Base-by-base conservation (phyloP, 805 yeast genomes). In the Sugiyamaella smithiae region DNA sequence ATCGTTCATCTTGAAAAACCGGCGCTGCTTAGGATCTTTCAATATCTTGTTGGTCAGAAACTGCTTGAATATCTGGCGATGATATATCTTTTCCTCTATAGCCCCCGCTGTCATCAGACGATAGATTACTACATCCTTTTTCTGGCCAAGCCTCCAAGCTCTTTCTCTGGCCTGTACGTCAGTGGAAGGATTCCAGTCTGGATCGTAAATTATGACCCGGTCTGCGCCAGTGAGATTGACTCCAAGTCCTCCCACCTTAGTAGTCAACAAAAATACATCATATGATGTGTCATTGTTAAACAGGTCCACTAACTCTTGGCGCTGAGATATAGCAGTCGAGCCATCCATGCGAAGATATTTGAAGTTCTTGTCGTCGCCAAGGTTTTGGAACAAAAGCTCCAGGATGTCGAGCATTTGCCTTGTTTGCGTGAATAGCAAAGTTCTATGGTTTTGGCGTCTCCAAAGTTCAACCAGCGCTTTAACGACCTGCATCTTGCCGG, bases 101-200 rank as follows among this genome's bases (percentile, higher is more conserved):
- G 97, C 81, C 0, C 98, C 97, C 1, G 97, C 88, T 38, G 89
- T 86, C 87, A 93, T 88, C 37, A 93, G 71, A 50, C 99, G 70
- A 59, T 91, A 93, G 29, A 91, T 90, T 5, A 89, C 80, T 6
- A 91, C 97, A 57, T 90, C 96, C 50, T 83, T 81, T 63, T 85
- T 90, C 65, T 91, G 99, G 1, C 99, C 99, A 54, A 91, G 73
- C 55, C 99, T 74, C 98, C 98, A 93, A 0, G 98, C 97, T 43
- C 99, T 70, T 64, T 91, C 99, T 51, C 98, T 74, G 0, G 99
- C 99, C 67, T 91, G 99, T 51, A 90, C 76, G 69, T 91, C 99
- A 0, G 98, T 93, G 0, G 97, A 88, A 0, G 99, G 99, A 61
- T 91, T 91, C 99, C 99, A 91, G 67, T 93, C 98, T 0, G 99